phyloP scores from a whole-genome alignment of 805 yeast genomes.

The Kluyveromyces siamensis region DNA sequence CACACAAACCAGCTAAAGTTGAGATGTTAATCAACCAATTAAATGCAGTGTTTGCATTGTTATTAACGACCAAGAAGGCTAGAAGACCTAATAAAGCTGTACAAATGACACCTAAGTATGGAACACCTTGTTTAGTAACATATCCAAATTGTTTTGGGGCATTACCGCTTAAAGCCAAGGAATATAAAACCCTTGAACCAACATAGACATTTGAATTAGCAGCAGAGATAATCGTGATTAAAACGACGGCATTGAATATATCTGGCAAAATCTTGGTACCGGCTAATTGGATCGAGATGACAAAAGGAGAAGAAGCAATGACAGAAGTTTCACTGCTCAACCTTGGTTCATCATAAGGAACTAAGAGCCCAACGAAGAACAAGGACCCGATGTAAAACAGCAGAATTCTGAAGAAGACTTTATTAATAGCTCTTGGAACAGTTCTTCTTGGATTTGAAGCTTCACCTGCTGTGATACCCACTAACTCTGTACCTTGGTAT shows the following conservation, averaged over 20 bases:
- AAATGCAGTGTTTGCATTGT: constrained; percentile 46
- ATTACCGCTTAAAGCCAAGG: constrained; percentile 48
- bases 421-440: constrained; percentile 59
- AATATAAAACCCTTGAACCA: constrained; percentile 60
- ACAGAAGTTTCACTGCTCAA: constrained; percentile 28
- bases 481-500: constrained; percentile 51
- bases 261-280: constrained; percentile 61
- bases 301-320: constrained; percentile 55
- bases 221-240: constrained; percentile 61
- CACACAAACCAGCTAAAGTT: constrained; percentile 57
- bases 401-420: constrained; percentile 54
- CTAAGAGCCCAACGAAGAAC: constrained; percentile 55
- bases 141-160: constrained; percentile 51
- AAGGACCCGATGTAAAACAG: constrained; percentile 52
- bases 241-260: constrained; percentile 63
- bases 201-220: constrained; percentile 71
- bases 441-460: constrained; percentile 57
- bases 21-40: constrained; percentile 60
- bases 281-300: constrained; percentile 55
- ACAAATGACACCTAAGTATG: constrained; percentile 43
- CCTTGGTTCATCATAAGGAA: constrained; percentile 52
- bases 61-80: constrained; percentile 46
- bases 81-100: constrained; percentile 51
- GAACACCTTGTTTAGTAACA: constrained; percentile 53
- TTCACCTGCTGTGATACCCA: constrained; percentile 53